Percentiles rank a stretch among this genome's conserved stretches.
phyloP scores from a whole-genome alignment of 2,329 filamentous ascomycete genomes.

The Xylaria sp. region DNA sequence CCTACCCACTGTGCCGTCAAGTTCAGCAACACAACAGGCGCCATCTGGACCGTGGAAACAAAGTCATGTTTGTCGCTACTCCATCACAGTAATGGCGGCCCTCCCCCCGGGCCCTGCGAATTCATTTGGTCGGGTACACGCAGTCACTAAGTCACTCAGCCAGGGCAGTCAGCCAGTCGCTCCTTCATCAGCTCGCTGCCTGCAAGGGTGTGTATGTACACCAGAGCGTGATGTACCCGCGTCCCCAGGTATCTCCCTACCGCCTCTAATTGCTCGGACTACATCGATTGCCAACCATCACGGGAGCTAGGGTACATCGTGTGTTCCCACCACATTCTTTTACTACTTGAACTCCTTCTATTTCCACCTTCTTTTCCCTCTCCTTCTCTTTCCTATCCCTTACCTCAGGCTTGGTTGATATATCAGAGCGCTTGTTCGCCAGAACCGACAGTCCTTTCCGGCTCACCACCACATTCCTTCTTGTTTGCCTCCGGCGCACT shows the following conservation, averaged over 20 bases:
- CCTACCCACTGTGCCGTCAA: conserved; percentile 6
- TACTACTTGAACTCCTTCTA: conserved; percentile 11
- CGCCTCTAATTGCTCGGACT: not conserved
- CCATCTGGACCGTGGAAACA: not conserved
- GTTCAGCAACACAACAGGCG: not conserved
- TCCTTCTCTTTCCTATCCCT: conserved; percentile 23
- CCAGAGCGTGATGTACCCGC: not conserved
- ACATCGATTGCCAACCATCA: not conserved
- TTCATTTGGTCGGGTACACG: conserved; percentile 2
- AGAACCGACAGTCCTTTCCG: conserved; percentile 33
- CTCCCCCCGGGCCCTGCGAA: not conserved
- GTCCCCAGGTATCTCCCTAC: not conserved
- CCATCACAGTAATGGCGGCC: not conserved
- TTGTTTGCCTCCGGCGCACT: conserved; percentile 36
- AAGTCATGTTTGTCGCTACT: conserved; percentile 1
- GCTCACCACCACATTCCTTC: conserved; percentile 39
- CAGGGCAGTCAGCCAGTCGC: not conserved
- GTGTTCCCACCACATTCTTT: conserved; percentile 17
- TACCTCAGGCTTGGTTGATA: conserved; percentile 32
- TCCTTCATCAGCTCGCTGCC: not conserved
- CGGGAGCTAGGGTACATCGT: conserved; percentile 13
- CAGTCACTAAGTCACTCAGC: not conserved
- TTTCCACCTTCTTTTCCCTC: conserved; percentile 16
- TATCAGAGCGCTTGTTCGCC: conserved; percentile 36
- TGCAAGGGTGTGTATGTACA: not conserved